Base-by-base conservation (phyloP, 345 rosid species). In the Eutrema japonicum region DNA sequence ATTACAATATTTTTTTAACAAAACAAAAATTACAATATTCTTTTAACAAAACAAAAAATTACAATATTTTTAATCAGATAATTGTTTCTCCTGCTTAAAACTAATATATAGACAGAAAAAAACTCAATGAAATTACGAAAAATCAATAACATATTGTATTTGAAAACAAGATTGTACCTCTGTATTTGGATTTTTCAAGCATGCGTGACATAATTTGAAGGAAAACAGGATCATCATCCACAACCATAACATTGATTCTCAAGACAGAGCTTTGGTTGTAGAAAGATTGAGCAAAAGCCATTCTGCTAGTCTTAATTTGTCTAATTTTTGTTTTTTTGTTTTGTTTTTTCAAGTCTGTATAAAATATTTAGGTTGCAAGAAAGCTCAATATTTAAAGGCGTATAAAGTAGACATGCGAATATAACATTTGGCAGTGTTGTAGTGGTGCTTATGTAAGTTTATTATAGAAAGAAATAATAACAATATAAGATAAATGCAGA, bases 181-280 rank as follows among this genome's bases (percentile, higher is more conserved):
- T 70, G 30, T 76, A 78, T 9, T 72, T 14, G 53, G 81, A 83
- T 4, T 49, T 49, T 57, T 53, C 73, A 33, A 92, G 89, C 85
- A 76, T 77, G 6, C 83, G 74, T 42, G 93, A 80, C 33, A 86
- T 71, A 26, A 87, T 10, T n/a, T 76, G 13, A n/a, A 86, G 89
- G 43, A 80, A 79, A 1, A 82, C 70, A 32, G 75, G 60, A 80
- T 90, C 93, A 54, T 90, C 95, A 40, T 90, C 96, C 27, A 90
- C 95, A 14, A 87, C 79, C 79, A 88, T 52, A 72, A 90, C 57
- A 27, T 71, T 79, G 48, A 85, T 63, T 8, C 29, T 83, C 22
- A 47, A 13, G 33, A 73, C 10, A 40, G 85, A 16, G 60, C 12
- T 67, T 51, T 62, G 54, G 61, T 70, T 77, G 35, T 52, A 2